Evolutionary conservation across 371 early-diverging fungal species (phyloP), one percentile per base, ranked within the genome.

Genomic region (Thermomucor indicae-seudaticae): DNA sequence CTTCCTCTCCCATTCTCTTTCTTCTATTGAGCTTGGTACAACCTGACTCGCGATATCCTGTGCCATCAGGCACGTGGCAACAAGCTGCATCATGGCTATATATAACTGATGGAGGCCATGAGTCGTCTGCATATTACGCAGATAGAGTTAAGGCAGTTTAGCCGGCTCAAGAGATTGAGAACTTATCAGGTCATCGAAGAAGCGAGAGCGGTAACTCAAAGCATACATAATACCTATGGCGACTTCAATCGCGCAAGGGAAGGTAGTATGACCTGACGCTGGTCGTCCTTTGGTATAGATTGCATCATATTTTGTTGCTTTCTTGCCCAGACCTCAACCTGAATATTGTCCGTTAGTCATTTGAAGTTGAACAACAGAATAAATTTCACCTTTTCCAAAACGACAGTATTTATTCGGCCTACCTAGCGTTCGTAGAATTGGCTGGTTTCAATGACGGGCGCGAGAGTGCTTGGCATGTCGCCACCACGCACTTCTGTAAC

Each of bases 291-390:
- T 23, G 89, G 55, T 27, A 88, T 79, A 20, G 73, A 62, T 20
- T 73, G 67, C 11, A 91, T 55, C 10, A 75, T 65, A 12, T 74
- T 72, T 45, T 81, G 80, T 59, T 90, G 90, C 41, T 69, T 75
- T 38, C 73, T 62, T 2, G 83, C 60, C 65, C 84, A 91, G 0
- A 57, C 55, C n/a, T 80, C 74, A 3, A 77, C 53, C 81, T 81
- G 56, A 17, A 30, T 47, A 47, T n/a, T 23, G 17, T 40, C 30
- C n/a, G 22, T 27, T 40, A 35, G 50, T 10, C 3, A 34, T 11
- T 31, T n/a, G 10, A 41, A 20, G 35, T 29, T 4, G 6, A 3
- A 10, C 20, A 23, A 28, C 3, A 29, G 10, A 14, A 37, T 8
- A 43, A n/a, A n/a, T n/a, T n/a, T n/a, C 23, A 75, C 81, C 60